Evolutionary conservation across 139 green algal species (phyloP), one percentile per base, ranked within the genome.

Genomic region (Medakamo hakoo): DNA sequence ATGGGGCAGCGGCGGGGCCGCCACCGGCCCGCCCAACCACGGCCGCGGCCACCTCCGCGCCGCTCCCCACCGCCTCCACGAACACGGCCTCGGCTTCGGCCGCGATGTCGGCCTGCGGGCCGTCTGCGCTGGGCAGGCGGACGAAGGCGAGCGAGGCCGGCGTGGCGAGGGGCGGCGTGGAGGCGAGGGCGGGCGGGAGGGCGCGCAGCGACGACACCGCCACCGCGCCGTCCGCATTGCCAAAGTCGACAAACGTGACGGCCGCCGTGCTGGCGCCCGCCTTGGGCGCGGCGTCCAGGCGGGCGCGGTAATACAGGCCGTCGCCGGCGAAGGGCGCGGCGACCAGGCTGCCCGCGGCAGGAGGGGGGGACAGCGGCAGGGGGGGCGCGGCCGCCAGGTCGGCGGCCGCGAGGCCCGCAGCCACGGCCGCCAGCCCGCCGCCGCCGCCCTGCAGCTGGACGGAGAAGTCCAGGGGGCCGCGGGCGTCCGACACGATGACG

Each of bases 241-340:
- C 91, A 75, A 88, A 97, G 78, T 97, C 91, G 3, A 95, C 74
- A 74, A 96, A 97, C 49, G 27, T 30, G 27, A 76, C 69, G 27
- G 27, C 27, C 64, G 70, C 66, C 3, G 80, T 57, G 58, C 29
- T 63, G 24, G 66, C 76, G 26, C 73, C n/a, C 0, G 2, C 24
- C 19, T 4, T 68, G 4, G 29, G 22, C 16, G 5, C 2, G 30
- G 5, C 49, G 32, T 77, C 66, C 57, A 83, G 71, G 1, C 14
- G 62, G 4, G 76, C 76, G 28, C 82, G 75, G 72, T 91, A 96
- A 84, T 84, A 94, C 68, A 84, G 70, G 60, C 83, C 66, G 75
- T 96, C 88, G 2, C 75, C 60, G 30, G 60, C 77, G 77, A 84
- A 93, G 66, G 83, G 76, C 2, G 75, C 84, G 30, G 90, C 31